Evolutionary conservation across 2,329 filamentous ascomycete species (phyloP), one percentile per base, ranked within the genome.

Genomic region (Raffaelea ambrosiae): DNA sequence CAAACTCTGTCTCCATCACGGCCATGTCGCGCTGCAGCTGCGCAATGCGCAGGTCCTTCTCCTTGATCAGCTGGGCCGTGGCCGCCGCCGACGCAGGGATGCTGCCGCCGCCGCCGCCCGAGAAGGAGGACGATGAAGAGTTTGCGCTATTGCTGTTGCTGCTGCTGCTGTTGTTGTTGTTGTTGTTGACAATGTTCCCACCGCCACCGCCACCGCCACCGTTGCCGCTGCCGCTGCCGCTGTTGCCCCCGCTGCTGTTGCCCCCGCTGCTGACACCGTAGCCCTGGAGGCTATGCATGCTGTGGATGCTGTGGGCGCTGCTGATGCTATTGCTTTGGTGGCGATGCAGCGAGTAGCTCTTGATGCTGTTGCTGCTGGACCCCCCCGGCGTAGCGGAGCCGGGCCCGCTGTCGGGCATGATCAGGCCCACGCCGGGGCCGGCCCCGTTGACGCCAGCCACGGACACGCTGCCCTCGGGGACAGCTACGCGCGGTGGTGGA

Each of bases 1-100:
- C 62, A 58, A 81, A 79, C 57, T 78, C 74, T 48, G 59, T 58
- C 58, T 77, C 72, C 70, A 78, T 75, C 29, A 69, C 60, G 14
- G 58, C 61, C 48, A 81, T 66, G 57, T 80, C 76, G 43, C 64
- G 66, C 59, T 78, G 69, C 40, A 81, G 69, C 40, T 67, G 61
- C 8, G 69, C 65, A 51, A 82, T 79, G 53, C 68, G 69, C 48
- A 69, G 63, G 57, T 80, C 74, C 56, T 72, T 73, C 31, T 74
- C 71, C 46, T 64, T 56, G 35, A 59, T 62, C 19, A 69, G 57
- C 19, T 65, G 57, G 10, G 58, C 43, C 35, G 52, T 43, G 20
- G 59, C 42, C 3, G 54, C 44, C 5, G 57, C 50, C 16, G 56
- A 44, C 3, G 51, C 49, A 52, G 23, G 14, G 50, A 47, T 23